Evolutionary conservation across 2,329 filamentous ascomycete species (phyloP).

Genomic region (Alternaria burnsii): DNA sequence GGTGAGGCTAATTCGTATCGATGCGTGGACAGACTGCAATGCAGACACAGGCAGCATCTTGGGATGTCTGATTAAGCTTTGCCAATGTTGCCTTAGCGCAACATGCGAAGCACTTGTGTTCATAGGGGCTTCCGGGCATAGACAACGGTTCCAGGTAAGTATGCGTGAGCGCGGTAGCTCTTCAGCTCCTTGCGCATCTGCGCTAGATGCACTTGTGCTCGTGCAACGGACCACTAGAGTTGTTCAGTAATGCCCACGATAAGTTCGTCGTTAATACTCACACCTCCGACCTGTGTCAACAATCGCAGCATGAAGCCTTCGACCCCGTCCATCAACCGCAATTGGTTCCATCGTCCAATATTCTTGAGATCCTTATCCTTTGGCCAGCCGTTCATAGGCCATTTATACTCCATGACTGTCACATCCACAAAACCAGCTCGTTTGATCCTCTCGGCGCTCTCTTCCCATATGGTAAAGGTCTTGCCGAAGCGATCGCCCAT

Average conservation of each 20-base stretch:
- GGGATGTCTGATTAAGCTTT: not conserved
- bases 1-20: not conserved
- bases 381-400: conserved; percentile 50
- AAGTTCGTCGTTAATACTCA: conserved; percentile 18
- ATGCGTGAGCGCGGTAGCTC: conserved; percentile 46
- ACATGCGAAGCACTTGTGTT: conserved; percentile 10
- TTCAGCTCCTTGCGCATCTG: conserved; percentile 47
- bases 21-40: not conserved
- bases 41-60: not conserved
- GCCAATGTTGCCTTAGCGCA: not conserved
- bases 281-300: conserved; percentile 47
- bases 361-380: conserved; percentile 44
- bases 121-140: conserved; percentile 47
- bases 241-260: not conserved
- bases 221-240: conserved; percentile 41
- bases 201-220: conserved; percentile 50
- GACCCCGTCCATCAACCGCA: conserved; percentile 47
- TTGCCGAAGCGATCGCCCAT: conserved; percentile 52
- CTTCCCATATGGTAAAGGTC: conserved; percentile 47
- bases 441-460: conserved; percentile 44
- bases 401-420: conserved; percentile 41
- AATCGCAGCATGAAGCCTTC: conserved; percentile 51
- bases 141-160: conserved; percentile 48
- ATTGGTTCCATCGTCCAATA: conserved; percentile 50
- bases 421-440: conserved; percentile 49